Conservation (phyloP, 2,329 filamentous ascomycete species). For the Penicillium sp. region DNA sequence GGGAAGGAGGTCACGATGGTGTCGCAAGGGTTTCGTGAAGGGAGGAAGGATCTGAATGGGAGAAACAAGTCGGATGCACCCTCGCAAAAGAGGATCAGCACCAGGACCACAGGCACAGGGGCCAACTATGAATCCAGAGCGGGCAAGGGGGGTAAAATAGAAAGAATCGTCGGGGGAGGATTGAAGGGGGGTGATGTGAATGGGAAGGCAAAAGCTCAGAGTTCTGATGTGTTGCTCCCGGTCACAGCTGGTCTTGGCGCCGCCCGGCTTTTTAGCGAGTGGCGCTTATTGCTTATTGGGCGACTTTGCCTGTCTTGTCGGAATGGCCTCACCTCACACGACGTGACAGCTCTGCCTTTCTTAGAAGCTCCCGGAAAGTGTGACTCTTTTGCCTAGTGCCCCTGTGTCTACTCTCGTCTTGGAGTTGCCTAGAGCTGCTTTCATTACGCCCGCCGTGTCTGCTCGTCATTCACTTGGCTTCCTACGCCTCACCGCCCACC, state of each 20-base stretch:
- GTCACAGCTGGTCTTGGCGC: conserved; percentile 26
- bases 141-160: conserved; percentile 16
- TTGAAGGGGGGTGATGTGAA: conserved; percentile 23
- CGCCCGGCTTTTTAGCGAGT: conserved; percentile 34
- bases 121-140: conserved; percentile 27
- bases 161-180: conserved; percentile 23
- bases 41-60: conserved; percentile 29
- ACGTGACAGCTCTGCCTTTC: too few species aligned
- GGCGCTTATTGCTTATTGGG: conserved; percentile 29
- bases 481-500: conserved; percentile 25
- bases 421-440: neutral
- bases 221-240: conserved; percentile 29
- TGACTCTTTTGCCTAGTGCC: too few species aligned
- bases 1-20: conserved; percentile 26
- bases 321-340: too few species aligned
- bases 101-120: conserved; percentile 34
- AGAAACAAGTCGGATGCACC: conserved; percentile 36
- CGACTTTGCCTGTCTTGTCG: too few species aligned
- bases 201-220: conserved; percentile 30
- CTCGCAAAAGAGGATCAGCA: conserved; percentile 40
- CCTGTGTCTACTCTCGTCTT: conserved; percentile 2
- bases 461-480: conserved; percentile 25
- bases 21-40: conserved; percentile 24
- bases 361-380: too few species aligned
- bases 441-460: conserved; percentile 9